These are phyloP conservation scores for Pseudogymnoascus sp. DNA, from an alignment of 2,329 filamentous ascomycete genomes.

Conservation along the genomic window DNA sequence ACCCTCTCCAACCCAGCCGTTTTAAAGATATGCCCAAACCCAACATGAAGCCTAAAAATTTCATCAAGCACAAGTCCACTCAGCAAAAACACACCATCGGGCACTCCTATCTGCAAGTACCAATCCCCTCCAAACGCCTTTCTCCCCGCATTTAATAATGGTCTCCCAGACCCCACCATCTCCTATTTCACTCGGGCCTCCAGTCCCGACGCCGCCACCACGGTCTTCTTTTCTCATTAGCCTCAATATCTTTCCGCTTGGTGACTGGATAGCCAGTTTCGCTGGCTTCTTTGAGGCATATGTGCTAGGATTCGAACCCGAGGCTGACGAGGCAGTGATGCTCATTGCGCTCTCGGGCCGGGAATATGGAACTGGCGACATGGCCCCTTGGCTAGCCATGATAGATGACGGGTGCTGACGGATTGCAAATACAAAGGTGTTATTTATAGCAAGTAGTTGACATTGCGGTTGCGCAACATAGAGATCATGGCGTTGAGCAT, in stretches of 20 bases:
- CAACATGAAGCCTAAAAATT: neutral
- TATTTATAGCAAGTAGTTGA: conserved; percentile 77
- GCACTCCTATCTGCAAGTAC: conserved; percentile 77
- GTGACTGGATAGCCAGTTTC: conserved; percentile 90
- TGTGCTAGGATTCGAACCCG: conserved; percentile 48
- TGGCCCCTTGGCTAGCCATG: conserved; percentile 27
- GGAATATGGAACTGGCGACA: conserved; percentile 49
- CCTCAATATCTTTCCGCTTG: conserved; percentile 86
- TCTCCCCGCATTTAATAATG: conserved; percentile 81
- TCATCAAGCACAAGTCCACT: conserved; percentile 48
- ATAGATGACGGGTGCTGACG: conserved; percentile 76
- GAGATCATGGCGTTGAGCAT: conserved; percentile 93
- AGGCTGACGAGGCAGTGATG: conserved; percentile 50
- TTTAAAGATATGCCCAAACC: neutral
- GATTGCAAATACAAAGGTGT: conserved; percentile 95
- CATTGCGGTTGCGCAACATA: conserved; percentile 97
- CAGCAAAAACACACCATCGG: conserved; percentile 85
- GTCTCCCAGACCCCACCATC: conserved; percentile 79
- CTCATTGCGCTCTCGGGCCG: conserved; percentile 57
- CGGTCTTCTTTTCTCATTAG: conserved; percentile 73
- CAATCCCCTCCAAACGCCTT: conserved; percentile 69
- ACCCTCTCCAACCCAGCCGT: neutral
- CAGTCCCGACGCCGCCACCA: conserved; percentile 28
- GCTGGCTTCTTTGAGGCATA: conserved; percentile 70
- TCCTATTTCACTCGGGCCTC: conserved; percentile 46